phyloP scores from a whole-genome alignment of 208 protist genomes.

The Leptomonas seymouri region DNA sequence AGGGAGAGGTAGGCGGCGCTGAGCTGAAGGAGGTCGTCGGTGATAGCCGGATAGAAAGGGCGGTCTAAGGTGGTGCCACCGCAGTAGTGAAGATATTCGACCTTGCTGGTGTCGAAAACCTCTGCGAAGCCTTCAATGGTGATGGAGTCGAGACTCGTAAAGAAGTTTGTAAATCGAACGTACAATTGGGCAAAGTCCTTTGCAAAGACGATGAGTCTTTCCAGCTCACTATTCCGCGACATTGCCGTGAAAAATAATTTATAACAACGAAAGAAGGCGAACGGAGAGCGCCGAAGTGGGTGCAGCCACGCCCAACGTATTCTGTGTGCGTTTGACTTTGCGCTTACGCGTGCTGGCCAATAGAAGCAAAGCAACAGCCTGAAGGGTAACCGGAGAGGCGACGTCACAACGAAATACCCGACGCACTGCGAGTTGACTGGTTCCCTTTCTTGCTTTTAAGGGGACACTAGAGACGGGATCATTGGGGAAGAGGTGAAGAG shows the following conservation, averaged over 20 bases:
- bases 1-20: slow-evolving; percentile 67
- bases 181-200: slow-evolving; percentile 64
- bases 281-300: too few relatives aligned
- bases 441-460: too few relatives aligned
- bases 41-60: slow-evolving; percentile 50
- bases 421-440: too few relatives aligned
- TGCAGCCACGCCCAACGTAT: too few relatives aligned
- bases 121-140: slow-evolving; percentile 52
- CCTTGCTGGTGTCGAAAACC: slow-evolving; percentile 48
- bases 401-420: too few relatives aligned
- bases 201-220: slow-evolving; percentile 50
- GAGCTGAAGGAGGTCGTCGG: slow-evolving; percentile 62
- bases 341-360: too few relatives aligned
- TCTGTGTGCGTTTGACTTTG: too few relatives aligned
- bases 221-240: slow-evolving; percentile 19
- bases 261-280: too few relatives aligned
- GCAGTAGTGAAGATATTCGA: slow-evolving; percentile 81
- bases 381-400: too few relatives aligned
- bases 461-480: too few relatives aligned
- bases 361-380: too few relatives aligned
- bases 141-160: slow-evolving; percentile 26
- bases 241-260: slow-evolving; percentile 11
- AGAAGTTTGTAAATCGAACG: slow-evolving; percentile 30
- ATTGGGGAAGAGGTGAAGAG: too few relatives aligned
- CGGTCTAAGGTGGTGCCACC: slow-evolving; percentile 43